Evolutionary conservation across 2,329 filamentous ascomycete species (phyloP), one percentile per base, ranked within the genome.

Genomic region (Aureobasidium sp.): DNA sequence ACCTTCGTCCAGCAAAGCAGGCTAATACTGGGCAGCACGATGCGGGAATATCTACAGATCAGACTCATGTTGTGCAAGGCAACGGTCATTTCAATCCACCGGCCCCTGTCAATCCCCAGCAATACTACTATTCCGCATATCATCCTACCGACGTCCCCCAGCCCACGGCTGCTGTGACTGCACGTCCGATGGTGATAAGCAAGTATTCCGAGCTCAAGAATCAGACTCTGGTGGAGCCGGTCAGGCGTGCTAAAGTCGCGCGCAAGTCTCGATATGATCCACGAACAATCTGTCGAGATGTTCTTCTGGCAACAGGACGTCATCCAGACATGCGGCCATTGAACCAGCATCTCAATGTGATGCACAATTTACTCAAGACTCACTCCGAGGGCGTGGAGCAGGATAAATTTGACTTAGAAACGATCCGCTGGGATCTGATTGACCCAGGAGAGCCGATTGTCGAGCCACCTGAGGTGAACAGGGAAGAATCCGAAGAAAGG

Each of bases 211-310:
- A 56, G 29, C 35, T 63, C 34, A 71, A 42, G 61, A 63, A 60
- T 48, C 62, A 57, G 54, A 66, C 63, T 59, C 57, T 70, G 3
- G 72, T 76, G 3, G 69, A 75, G 57, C 68, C 70, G 0, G 61
- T 83, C 14, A 70, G 74, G 57, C 68, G 66, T 44, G 71, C 71
- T 48, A 71, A 73, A 32, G 74, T 74, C 7, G 64, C 72, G 4
- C 68, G 71, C 22, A 77, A 76, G 56, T 71, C 71, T 5, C 71
- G 66, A 14, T 86, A 86, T 61, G 74, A 85, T 60, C 73, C 77
- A 1, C 72, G 74, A 39, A 85, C 80, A 0, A 82, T 86, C 56
- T 82, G 81, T 4, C 70, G 80, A 47, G 81, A 85, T 62, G 73
- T 86, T 6, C 68, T 86, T 10, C 74, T 85, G 45, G 78, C 80